Evolutionary conservation across 1,139 yeast genomes (phyloP).

Genomic region (Candida sp.): DNA sequence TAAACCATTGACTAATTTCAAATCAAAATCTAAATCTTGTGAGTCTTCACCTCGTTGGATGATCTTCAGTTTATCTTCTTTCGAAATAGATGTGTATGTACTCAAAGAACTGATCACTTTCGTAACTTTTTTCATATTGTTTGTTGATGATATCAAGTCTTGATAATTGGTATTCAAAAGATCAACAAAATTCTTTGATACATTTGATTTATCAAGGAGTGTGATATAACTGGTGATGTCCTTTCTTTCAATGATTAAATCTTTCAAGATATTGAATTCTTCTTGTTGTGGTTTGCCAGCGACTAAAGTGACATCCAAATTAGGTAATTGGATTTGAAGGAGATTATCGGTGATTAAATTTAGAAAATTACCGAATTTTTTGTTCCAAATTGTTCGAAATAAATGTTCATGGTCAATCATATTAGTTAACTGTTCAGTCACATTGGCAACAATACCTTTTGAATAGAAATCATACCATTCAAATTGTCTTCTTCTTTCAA

Average conservation of each 20-base stretch:
- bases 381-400: slow-evolving; percentile 61
- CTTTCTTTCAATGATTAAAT: slow-evolving; percentile 31
- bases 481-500: slow-evolving; percentile 66
- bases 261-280: slow-evolving; percentile 19
- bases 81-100: slow-evolving; percentile 22
- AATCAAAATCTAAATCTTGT: slow-evolving; percentile 27
- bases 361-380: slow-evolving; percentile 52
- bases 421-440: slow-evolving; percentile 58
- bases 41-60: slow-evolving; percentile 20
- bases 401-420: slow-evolving; percentile 57
- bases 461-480: slow-evolving; percentile 63
- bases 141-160: slow-evolving; percentile 40
- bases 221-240: slow-evolving; percentile 38
- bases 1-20: slow-evolving; percentile 49
- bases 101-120: slow-evolving; percentile 32
- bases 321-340: slow-evolving; percentile 24
- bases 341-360: slow-evolving; percentile 25
- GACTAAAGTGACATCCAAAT: slow-evolving; percentile 39
- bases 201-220: slow-evolving; percentile 18
- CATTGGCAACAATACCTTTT: slow-evolving; percentile 44
- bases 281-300: slow-evolving; percentile 15
- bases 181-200: slow-evolving; percentile 26
- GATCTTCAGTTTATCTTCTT: slow-evolving; percentile 12
- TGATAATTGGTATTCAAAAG: slow-evolving; percentile 46
- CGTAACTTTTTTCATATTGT: slow-evolving; percentile 35